Evolutionary conservation across 345 rosid genomes (phyloP).

Genomic region (Brassica rapa): DNA sequence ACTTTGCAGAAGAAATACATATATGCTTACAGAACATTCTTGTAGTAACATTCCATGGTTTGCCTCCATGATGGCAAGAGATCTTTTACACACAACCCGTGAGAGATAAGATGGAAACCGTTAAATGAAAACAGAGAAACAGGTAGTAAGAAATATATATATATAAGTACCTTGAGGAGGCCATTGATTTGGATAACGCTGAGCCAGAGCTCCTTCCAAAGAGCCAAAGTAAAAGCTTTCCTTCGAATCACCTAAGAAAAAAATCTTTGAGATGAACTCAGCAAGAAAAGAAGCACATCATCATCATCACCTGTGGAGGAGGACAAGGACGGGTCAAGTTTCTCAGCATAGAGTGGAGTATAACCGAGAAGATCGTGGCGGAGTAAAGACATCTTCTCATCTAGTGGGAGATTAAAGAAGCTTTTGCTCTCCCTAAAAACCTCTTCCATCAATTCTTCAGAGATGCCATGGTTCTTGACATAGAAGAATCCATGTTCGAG

Average conservation of each 20-base stretch:
- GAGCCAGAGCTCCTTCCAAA: constrained; percentile 41
- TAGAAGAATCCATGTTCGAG: constrained; percentile 85
- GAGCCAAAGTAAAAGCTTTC: constrained; percentile 81
- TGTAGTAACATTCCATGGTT: constrained; percentile 64
- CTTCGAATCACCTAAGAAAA: constrained; percentile 69
- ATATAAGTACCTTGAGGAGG: constrained; percentile 56
- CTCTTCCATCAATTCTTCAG: constrained; percentile 46
- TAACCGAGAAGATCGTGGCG: constrained; percentile 67
- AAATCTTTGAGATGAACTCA: not conserved
- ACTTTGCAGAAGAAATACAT: not conserved
- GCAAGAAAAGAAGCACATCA: not conserved
- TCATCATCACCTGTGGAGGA: constrained; percentile 22
- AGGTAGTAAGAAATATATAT: not conserved
- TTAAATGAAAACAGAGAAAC: not conserved
- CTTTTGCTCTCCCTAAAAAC: constrained; percentile 55
- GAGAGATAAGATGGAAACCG: not conserved
- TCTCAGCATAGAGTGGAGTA: constrained; percentile 61
- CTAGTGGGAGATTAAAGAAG: constrained; percentile 64
- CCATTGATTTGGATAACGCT: constrained; percentile 66
- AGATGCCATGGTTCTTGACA: constrained; percentile 76
- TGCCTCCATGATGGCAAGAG: constrained; percentile 70
- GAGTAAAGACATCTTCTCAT: constrained; percentile 55
- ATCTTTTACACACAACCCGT: constrained; percentile 48
- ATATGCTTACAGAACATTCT: constrained; percentile 54
- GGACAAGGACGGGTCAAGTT: constrained; percentile 44